phyloP scores from a whole-genome alignment of 495 filamentous ascomycete genomes.

The Margaritispora aquatica region DNA sequence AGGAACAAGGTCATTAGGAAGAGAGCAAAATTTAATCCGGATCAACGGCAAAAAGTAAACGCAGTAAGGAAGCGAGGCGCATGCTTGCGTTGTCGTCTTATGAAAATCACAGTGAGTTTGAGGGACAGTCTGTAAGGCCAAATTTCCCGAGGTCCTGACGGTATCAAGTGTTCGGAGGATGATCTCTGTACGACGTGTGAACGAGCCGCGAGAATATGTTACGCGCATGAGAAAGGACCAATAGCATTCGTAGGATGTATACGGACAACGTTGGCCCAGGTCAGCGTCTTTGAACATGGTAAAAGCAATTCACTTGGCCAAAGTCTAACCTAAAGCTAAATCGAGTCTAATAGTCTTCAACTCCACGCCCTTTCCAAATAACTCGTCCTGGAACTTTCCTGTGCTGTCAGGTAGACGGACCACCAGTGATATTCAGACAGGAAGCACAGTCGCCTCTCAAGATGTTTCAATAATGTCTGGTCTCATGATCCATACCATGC shows the following conservation, averaged over 20 bases:
- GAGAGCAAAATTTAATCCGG: neutral
- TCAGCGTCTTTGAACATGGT: neutral
- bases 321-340: neutral
- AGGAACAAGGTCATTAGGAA: neutral
- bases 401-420: neutral
- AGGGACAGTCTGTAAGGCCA: neutral
- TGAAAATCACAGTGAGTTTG: neutral
- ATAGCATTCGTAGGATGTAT: neutral
- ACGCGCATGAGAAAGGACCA: neutral
- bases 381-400: neutral
- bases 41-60: neutral
- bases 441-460: neutral
- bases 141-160: neutral
- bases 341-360: neutral
- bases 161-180: neutral
- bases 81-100: neutral
- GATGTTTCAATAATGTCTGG: neutral
- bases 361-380: neutral
- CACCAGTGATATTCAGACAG: neutral
- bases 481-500: neutral
- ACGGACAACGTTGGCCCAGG: neutral
- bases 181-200: neutral
- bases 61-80: neutral
- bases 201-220: neutral
- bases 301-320: neutral